Base-by-base conservation (phyloP, 176 grass and related monocot species). In the Saccharum officinarum region DNA sequence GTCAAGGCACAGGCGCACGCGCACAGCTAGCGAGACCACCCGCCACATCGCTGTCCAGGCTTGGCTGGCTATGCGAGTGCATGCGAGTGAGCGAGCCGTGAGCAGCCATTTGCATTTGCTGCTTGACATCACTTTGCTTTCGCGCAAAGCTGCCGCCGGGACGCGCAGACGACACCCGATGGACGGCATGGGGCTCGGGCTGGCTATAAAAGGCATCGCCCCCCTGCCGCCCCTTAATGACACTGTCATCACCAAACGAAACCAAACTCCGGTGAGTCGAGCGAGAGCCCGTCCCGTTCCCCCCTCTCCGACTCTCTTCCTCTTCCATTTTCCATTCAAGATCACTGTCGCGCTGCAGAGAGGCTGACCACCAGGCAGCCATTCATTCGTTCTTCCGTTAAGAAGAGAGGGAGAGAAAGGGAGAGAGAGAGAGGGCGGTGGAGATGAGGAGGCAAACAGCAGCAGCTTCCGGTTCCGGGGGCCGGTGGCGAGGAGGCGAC, bases 101-200 rank as follows among this genome's bases (percentile, higher is more conserved):
- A 54, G 34, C 33, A 40, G 68, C 42, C 44, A 74, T 49, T 74
- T 10, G 71, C 57, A 11, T 30, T 49, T 2, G 54, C 22, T 22
- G 52, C 52, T 63, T 67, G 71, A 17, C 69, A 73, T 17, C 71
- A 28, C 79, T 54, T 89, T 80, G 87, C 88, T 85, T 74, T 68
- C 87, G 23, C 62, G 82, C 83, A 89, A 60, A 76, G 74, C 74
- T 71, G 74, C 77, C 8, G 20, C 6, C 22, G 7, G 12, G n/a
- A 52, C 65, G 78, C 78, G 78, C 61, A 20, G 10, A 49, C 45
- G 12, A 13, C 12, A 4, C 10, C 0, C 45, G 45, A 47, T 4
- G 44, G 36, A 37, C 33, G 33, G 39, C 39, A 7, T 1, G 12
- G 0, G 31, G 33, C 33, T 33, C 3, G 33, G 34, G 34, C 28